These are phyloP conservation scores for Paramyrothecium roridum DNA, from an alignment of 2,329 filamentous ascomycete genomes.

Conservation along the genomic window DNA sequence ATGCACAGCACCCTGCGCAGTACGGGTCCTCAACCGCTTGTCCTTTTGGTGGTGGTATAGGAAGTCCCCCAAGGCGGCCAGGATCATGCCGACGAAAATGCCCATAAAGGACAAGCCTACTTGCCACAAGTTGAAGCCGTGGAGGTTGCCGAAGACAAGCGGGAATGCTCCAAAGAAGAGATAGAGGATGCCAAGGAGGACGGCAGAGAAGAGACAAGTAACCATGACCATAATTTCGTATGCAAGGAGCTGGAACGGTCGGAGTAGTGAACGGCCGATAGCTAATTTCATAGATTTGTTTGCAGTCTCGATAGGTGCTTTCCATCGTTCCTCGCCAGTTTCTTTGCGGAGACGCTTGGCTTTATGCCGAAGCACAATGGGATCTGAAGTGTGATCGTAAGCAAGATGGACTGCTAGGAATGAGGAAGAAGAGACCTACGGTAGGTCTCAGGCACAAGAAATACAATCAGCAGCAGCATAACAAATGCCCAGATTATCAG, in stretches of 20 bases:
- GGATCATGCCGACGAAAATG: constrained; percentile 64
- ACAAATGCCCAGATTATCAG: constrained; percentile 13
- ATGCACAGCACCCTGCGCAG: constrained; percentile 30
- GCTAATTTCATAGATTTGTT: not conserved
- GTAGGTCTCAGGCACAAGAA: constrained; percentile 14
- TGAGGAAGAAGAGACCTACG: not conserved
- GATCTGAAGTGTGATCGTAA: constrained; percentile 2
- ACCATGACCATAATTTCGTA: constrained; percentile 78
- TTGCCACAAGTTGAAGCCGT: constrained; percentile 77
- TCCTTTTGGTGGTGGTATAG: constrained; percentile 62
- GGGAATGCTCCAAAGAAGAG: constrained; percentile 83
- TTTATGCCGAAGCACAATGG: constrained; percentile 8
- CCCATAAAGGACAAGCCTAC: constrained; percentile 74
- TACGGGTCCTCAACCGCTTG: constrained; percentile 33
- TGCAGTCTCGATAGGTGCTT: constrained; percentile 6
- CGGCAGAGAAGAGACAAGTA: constrained; percentile 75
- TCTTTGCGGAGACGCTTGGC: constrained; percentile 9
- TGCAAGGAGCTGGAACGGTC: constrained; percentile 70
- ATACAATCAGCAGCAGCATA: constrained; percentile 7
- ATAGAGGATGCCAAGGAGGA: constrained; percentile 77
- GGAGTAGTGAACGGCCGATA: constrained; percentile 39
- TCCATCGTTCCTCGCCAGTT: constrained; percentile 6
- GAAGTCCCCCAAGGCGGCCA: constrained; percentile 58
- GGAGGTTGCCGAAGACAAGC: constrained; percentile 63
- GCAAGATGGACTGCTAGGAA: constrained; percentile 6